Base-by-base conservation (phyloP, 1,284 basidiomycete genomes). In the Rhodotorula sp. region DNA sequence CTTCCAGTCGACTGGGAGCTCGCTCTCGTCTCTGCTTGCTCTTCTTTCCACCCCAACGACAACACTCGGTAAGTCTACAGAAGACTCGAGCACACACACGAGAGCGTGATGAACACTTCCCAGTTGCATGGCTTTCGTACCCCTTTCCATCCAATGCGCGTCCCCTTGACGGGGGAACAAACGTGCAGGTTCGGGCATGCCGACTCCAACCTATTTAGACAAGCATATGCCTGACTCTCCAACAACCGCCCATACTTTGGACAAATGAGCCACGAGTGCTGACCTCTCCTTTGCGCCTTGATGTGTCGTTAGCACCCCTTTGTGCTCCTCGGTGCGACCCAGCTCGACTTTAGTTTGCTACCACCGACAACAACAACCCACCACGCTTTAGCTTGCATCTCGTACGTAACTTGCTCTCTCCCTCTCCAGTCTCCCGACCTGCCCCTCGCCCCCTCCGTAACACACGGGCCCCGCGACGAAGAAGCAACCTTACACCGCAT, bases 191-290 rank as follows among this genome's bases (percentile, higher is more conserved):
- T 23, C 47, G 18, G 19, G 47, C 26, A 23, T 28, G 28, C 19
- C 28, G 28, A 48, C 47, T 47, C 47, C n/a, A 28, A 16, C 23
- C 43, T 16, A 47, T 38, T 18, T 67, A 67, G 69, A 71, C 69
- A 71, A 71, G 69, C 69, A 71, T 71, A 71, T 71, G 47, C 43
- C 69, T 64, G 61, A 68, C 58, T 61, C 45, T n/a, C 60, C 19
- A 28, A 28, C 28, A 1, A 8, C 18, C 14, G 10, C 28, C 1
- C 19, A 18, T 19, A 4, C 10, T 48, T 23, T 4, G 28, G 23
- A 47, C 5, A 0, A 1, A 6, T 26, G 14, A n/a, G 26, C 23
- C n/a, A 45, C 21, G 10, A 10, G 48, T 7, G 48, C 60, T 61
- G 60, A 61, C 58, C 43, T 47, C 21, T 28, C 2, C 19, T 45